A percentile compares a stretch with the other conserved stretches of the same genome.
These are phyloP conservation scores for Bacterosira constricta DNA, from an alignment of 108 stramenopile genomes.

Conservation along the genomic window DNA sequence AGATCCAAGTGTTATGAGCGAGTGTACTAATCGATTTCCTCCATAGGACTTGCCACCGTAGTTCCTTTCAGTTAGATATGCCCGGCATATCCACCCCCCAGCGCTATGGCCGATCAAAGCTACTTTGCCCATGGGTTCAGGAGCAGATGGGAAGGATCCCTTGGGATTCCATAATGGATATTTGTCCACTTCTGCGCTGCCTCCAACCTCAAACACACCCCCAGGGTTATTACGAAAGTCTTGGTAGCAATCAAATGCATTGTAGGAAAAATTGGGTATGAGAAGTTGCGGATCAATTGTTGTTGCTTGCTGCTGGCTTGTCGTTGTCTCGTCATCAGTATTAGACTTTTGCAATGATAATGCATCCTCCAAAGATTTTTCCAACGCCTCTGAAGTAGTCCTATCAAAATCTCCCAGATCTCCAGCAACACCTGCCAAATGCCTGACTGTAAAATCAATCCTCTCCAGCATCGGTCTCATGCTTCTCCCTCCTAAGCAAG, in stretches of 20 bases:
- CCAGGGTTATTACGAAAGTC: constrained; percentile 75
- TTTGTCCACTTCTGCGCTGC: constrained; percentile 58
- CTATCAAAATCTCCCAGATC: constrained; percentile 38
- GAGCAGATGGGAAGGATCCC: constrained; percentile 52
- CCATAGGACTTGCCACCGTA: constrained; percentile 71
- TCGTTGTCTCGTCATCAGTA: neutral
- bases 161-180: constrained; percentile 69
- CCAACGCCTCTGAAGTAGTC: constrained; percentile 10
- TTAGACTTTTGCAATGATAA: neutral
- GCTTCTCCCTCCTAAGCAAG: constrained; percentile 69
- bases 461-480: constrained; percentile 73
- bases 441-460: constrained; percentile 68
- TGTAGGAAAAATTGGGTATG: constrained; percentile 61
- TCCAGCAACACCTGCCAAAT: constrained; percentile 54
- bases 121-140: constrained; percentile 46
- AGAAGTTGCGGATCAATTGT: constrained; percentile 35
- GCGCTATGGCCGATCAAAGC: constrained; percentile 66
- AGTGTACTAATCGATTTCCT: constrained; percentile 58
- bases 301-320: neutral
- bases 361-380: constrained; percentile 7
- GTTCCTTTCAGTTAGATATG: constrained; percentile 55
- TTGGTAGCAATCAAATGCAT: constrained; percentile 47
- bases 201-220: constrained; percentile 66
- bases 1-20: constrained; percentile 66
- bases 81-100: constrained; percentile 71